Percentiles rank a stretch among this genome's conserved stretches.
Conservation (phyloP, 306 rosid genomes). For the Astragalus membranaceus region DNA sequence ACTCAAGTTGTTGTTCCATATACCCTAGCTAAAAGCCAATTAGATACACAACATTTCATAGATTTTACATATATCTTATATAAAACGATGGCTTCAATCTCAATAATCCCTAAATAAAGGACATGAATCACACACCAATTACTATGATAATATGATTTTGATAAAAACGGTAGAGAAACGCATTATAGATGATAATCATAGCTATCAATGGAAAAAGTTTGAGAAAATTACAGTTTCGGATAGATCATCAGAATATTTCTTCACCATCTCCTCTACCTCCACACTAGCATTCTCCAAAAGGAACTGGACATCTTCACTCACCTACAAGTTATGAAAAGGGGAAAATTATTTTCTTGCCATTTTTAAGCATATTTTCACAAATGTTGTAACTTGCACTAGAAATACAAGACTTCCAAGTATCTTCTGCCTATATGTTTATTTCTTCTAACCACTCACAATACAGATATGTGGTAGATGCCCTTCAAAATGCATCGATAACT, state of each 20-base stretch:
- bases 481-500: no score
- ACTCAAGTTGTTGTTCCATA: constrained; percentile 74
- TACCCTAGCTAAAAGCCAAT: constrained; percentile 49
- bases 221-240: constrained; percentile 48
- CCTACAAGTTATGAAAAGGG: no score
- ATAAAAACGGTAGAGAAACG: neutral
- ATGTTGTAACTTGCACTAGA: neutral
- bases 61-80: no score
- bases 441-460: no score
- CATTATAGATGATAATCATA: neutral
- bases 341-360: constrained; percentile 3
- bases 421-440: neutral
- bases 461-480: no score
- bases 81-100: no score
- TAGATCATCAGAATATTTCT: constrained; percentile 48
- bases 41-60: no score
- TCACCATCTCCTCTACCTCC: constrained; percentile 44
- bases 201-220: constrained; percentile 3
- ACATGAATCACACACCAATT: no score
- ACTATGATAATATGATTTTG: neutral
- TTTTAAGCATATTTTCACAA: no score
- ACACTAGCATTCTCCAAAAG: constrained; percentile 43
- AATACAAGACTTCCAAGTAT: constrained; percentile 7
- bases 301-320: constrained; percentile 39
- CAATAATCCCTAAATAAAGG: no score